phyloP scores from a whole-genome alignment of 805 yeast species.

The Myxozyma lipomycoides region DNA sequence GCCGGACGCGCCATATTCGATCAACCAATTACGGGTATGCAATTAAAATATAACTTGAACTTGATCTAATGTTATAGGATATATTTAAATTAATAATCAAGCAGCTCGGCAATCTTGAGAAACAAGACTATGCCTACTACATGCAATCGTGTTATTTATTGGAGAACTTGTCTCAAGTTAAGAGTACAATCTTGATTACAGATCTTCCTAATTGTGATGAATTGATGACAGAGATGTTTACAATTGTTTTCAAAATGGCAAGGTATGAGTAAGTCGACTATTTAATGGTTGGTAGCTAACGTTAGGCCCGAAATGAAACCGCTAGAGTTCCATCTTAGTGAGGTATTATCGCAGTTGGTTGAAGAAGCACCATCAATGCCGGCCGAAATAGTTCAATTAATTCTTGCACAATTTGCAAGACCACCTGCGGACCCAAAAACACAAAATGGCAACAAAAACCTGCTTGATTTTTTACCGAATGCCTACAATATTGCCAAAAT shows the following conservation, averaged over 20 bases:
- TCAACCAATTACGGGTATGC: conserved; percentile 50
- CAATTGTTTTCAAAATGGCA: conserved; percentile 55
- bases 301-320: too few relatives aligned
- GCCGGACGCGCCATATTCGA: conserved; percentile 85
- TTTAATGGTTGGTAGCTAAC: background rate
- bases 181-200: conserved; percentile 67
- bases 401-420: conserved; percentile 58
- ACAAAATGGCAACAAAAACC: background rate
- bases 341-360: conserved; percentile 69
- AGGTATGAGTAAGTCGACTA: conserved; percentile 31
- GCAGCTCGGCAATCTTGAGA: conserved; percentile 54
- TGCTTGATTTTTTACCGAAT: conserved; percentile 41
- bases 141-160: conserved; percentile 61
- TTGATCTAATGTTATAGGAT: conserved; percentile 21
- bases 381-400: conserved; percentile 53
- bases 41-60: background rate
- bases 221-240: conserved; percentile 55
- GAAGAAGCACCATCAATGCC: conserved; percentile 68
- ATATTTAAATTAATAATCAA: conserved; percentile 63
- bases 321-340: conserved; percentile 60
- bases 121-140: conserved; percentile 54
- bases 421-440: conserved; percentile 35
- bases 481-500: conserved; percentile 62
- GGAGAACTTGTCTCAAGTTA: conserved; percentile 66
- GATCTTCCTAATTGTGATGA: conserved; percentile 63